Evolutionary conservation across 805 yeast species (phyloP).

Genomic region (Millerago galiae): DNA sequence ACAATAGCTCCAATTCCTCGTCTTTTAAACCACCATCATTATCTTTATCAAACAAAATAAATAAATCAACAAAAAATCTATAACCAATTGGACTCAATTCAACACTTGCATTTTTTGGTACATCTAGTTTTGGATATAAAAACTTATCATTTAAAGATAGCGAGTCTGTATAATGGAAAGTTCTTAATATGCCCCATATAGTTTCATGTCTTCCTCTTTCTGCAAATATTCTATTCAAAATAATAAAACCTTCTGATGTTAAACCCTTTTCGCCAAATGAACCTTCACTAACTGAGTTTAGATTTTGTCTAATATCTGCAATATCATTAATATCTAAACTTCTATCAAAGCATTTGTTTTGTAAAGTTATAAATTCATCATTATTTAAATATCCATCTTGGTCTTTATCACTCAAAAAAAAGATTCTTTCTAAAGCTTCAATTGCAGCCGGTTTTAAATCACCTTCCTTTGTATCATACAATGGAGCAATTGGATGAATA

Average conservation of each 20-base stretch:
- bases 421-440: constrained; percentile 72
- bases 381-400: constrained; percentile 81
- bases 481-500: constrained; percentile 86
- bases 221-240: constrained; percentile 74
- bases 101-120: constrained; percentile 69
- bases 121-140: constrained; percentile 73
- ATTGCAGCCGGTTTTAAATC: constrained; percentile 70
- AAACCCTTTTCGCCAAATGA: constrained; percentile 45
- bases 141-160: constrained; percentile 75
- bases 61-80: constrained; percentile 84
- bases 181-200: constrained; percentile 87
- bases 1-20: constrained; percentile 58
- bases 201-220: constrained; percentile 95
- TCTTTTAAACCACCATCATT: constrained; percentile 94
- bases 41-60: constrained; percentile 83
- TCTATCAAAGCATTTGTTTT: constrained; percentile 67
- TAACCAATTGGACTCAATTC: constrained; percentile 92
- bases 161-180: constrained; percentile 89
- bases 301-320: constrained; percentile 34
- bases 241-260: constrained; percentile 67
- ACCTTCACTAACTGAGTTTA: constrained; percentile 25
- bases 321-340: constrained; percentile 45
- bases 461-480: constrained; percentile 88
- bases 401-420: constrained; percentile 80
- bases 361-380: constrained; percentile 63